A percentile compares a stretch with the other conserved stretches of the same genome.
Evolutionary conservation across 2,329 filamentous ascomycete species (phyloP).

Genomic region (Incumbomyces lentus): DNA sequence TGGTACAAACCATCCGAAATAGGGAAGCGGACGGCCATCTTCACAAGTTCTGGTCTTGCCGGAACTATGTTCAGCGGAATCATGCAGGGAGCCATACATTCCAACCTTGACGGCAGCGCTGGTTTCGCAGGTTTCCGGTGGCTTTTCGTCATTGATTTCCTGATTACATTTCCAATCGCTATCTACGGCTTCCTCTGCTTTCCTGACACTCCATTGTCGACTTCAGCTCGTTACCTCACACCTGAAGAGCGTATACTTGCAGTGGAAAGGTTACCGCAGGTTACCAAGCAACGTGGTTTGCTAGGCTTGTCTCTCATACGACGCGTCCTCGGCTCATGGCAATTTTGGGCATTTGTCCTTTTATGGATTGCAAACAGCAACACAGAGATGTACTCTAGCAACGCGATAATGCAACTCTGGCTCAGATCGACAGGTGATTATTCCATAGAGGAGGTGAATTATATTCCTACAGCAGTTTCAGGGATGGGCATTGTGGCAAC

Average conservation of each 20-base stretch:
- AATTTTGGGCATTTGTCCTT: conserved; percentile 30
- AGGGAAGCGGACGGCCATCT: conserved; percentile 29
- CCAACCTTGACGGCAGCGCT: conserved; percentile 39
- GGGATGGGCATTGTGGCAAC: conserved; percentile 16
- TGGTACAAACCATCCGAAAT: conserved; percentile 25
- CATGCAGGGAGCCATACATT: conserved; percentile 18
- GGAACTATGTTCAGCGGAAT: conserved; percentile 12
- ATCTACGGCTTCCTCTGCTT: conserved; percentile 34
- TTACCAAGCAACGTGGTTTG: conserved; percentile 18
- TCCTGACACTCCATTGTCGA: conserved; percentile 29
- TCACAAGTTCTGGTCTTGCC: conserved; percentile 26
- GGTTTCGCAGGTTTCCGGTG: conserved; percentile 38
- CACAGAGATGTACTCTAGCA: conserved; percentile 37
- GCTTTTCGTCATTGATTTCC: conserved; percentile 31
- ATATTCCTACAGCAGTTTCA: conserved; percentile 13
- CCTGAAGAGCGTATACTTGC: conserved; percentile 25
- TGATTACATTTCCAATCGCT: conserved; percentile 35
- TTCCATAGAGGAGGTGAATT: conserved; percentile 13
- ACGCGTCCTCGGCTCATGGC: conserved; percentile 27
- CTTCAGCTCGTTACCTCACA: conserved; percentile 27
- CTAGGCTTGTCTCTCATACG: conserved; percentile 8
- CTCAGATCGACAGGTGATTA: conserved; percentile 11
- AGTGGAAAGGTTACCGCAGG: conserved; percentile 23
- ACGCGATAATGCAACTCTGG: conserved; percentile 13
- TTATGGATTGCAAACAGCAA: conserved; percentile 45